Base-by-base conservation (phyloP, 2,329 filamentous ascomycete genomes). In the Calycina herbarum region DNA sequence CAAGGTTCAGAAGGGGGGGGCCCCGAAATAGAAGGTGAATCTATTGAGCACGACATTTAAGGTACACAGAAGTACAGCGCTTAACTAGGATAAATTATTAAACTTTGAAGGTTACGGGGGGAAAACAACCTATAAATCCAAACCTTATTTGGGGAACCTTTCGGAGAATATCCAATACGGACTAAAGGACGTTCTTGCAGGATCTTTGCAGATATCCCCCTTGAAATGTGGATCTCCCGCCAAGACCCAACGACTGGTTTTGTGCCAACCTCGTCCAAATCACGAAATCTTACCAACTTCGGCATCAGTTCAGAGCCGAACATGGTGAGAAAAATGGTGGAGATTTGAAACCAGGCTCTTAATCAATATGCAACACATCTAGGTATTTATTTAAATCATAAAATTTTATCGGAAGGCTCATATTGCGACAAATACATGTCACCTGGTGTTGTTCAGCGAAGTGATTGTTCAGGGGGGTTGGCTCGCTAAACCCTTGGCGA, bases 401-500 rank as follows among this genome's bases (percentile, higher is more conserved):
- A 24, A 45, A 45, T 17, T n/a, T 45, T n/a, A 51, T 24, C 10
- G 20, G 1, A 51, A 51, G 10, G 10, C 20, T 10, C 8, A 24
- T 11, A 24, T 11, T 51, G 20, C n/a, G 20, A 51, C 10, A 20
- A 27, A 51, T 24, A 51, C n/a, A 51, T 24, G 45, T 38, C 35
- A 38, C 35, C 35, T 38, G 45, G 45, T 51, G n/a, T 11, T 51
- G n/a, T 51, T 48, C 31, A 51, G 20, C 27, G 20, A 51, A 51
- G 45, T 45, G n/a, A 15, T 27, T 24, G 45, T 51, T 24, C n/a
- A 51, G 45, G 45, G 20, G 45, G 45, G 10, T 24, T 10, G 20
- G 45, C 45, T 51, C 45, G 45, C 45, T 51, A 24, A 51, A 51
- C 8, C 20, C 45, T 51, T 51, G 45, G 45, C 45, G 45, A 51